phyloP scores from a whole-genome alignment of 306 rosid species.

The Dalbergia oliveri region DNA sequence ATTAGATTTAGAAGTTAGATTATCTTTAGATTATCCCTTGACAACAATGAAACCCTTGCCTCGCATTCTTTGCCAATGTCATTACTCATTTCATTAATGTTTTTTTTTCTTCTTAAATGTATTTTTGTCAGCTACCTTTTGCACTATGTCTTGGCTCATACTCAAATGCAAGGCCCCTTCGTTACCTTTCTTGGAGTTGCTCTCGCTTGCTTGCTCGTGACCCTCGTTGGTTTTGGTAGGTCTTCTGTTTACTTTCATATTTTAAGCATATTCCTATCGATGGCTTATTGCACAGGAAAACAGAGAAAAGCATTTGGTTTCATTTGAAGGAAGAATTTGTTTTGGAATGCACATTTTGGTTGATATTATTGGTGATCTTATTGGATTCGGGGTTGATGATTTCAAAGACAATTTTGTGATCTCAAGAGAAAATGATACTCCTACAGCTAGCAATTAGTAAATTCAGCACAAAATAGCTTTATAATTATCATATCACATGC shows the following conservation, averaged over 20 bases:
- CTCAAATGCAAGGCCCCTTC: constrained; percentile 57
- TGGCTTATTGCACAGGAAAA: constrained; percentile 36
- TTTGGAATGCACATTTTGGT: constrained; percentile 93
- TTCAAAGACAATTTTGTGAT: constrained; percentile 69
- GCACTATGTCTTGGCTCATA: constrained; percentile 69
- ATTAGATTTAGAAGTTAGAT: too few relatives aligned
- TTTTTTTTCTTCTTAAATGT: too few relatives aligned
- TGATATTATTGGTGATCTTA: constrained; percentile 70
- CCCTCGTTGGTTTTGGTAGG: constrained; percentile 86
- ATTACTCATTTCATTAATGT: too few relatives aligned
- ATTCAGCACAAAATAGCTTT: constrained; percentile 29
- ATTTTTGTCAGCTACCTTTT: constrained; percentile 65
- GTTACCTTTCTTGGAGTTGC: constrained; percentile 62
- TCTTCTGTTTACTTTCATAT: constrained; percentile 20
- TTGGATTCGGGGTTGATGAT: constrained; percentile 70
- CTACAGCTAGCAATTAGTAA: constrained; percentile 24
- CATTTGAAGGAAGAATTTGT: constrained; percentile 68
- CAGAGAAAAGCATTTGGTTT: constrained; percentile 39
- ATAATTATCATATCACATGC: background rate
- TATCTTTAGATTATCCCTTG: too few relatives aligned
- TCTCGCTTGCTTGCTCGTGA: constrained; percentile 54
- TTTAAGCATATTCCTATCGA: constrained; percentile 21
- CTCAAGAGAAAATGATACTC: constrained; percentile 84
- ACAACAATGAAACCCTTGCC: too few relatives aligned
- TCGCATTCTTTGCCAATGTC: too few relatives aligned